These are phyloP conservation scores for Aspergillus fijiensis DNA, from an alignment of 2,329 filamentous ascomycete genomes.

Conservation along the genomic window DNA sequence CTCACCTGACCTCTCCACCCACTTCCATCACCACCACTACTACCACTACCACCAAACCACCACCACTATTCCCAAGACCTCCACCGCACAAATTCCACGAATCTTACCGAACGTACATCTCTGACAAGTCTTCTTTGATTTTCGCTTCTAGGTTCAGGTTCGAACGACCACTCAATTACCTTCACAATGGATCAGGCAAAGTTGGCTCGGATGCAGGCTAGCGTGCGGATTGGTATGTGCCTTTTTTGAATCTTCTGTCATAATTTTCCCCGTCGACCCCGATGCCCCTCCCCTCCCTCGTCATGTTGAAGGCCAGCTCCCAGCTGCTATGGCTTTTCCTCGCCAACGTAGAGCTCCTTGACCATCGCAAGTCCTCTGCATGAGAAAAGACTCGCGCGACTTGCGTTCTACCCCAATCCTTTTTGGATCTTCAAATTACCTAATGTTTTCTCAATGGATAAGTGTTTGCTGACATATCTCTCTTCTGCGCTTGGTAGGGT, in stretches of 20 bases:
- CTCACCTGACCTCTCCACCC: slow-evolving; percentile 9
- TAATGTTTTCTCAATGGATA: too few species aligned
- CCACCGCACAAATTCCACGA: slow-evolving; percentile 18
- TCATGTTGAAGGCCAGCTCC: not conserved
- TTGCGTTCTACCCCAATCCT: not conserved
- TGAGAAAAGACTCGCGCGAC: not conserved
- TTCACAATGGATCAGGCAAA: slow-evolving; percentile 65
- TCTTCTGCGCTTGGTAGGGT: slow-evolving; percentile 10
- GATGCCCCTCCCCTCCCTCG: not conserved
- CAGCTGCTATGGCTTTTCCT: not conserved
- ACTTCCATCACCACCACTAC: slow-evolving; percentile 14
- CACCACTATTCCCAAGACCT: slow-evolving; percentile 6
- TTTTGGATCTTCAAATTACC: not conserved
- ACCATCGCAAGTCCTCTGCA: not conserved
- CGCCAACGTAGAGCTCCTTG: not conserved
- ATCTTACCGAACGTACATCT: slow-evolving; percentile 16
- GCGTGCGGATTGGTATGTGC: slow-evolving; percentile 69
- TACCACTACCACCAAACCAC: slow-evolving; percentile 18
- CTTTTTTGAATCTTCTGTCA: slow-evolving; percentile 8
- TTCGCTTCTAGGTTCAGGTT: slow-evolving; percentile 12
- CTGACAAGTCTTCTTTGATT: slow-evolving; percentile 16
- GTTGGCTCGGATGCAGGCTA: slow-evolving; percentile 65
- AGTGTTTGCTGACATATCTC: slow-evolving; percentile 5
- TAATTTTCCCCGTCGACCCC: slow-evolving; percentile 7
- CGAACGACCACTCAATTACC: slow-evolving; percentile 27